Evolutionary conservation across 2,329 filamentous ascomycete genomes (phyloP).

Genomic region (Lachnellula subtilissima): DNA sequence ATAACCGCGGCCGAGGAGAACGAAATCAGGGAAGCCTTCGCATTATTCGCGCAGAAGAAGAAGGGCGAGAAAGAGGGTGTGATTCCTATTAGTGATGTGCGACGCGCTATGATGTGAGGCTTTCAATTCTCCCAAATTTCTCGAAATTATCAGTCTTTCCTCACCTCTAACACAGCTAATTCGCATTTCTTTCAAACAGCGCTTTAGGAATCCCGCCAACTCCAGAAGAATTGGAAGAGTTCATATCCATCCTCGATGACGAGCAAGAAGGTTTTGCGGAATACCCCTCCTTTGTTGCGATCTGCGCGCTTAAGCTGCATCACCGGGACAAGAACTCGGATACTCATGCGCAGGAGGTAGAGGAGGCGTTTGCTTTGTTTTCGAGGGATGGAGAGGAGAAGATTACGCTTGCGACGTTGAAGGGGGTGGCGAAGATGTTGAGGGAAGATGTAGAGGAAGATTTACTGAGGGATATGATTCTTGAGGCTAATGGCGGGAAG

Average conservation of each 20-base stretch:
- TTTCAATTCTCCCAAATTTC: conserved; percentile 21
- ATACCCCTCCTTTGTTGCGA: conserved; percentile 78
- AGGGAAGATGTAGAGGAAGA: conserved; percentile 83
- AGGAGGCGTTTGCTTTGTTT: conserved; percentile 79
- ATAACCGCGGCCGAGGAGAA: conserved; percentile 78
- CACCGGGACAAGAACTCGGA: conserved; percentile 46
- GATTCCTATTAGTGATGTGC: conserved; percentile 43
- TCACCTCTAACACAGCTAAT: background rate
- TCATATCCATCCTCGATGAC: conserved; percentile 78
- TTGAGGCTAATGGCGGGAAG: conserved; percentile 83
- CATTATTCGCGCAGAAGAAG: conserved; percentile 69
- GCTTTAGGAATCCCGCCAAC: conserved; percentile 74
- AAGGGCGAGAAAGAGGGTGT: conserved; percentile 65
- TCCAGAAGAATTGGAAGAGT: conserved; percentile 65
- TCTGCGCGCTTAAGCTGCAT: conserved; percentile 83
- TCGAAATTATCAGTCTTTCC: background rate
- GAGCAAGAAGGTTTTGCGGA: conserved; percentile 71
- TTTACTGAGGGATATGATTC: conserved; percentile 85
- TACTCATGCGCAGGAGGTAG: conserved; percentile 61
- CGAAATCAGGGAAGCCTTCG: conserved; percentile 88
- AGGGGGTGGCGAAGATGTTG: conserved; percentile 71
- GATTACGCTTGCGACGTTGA: conserved; percentile 78
- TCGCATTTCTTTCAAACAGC: conserved; percentile 39
- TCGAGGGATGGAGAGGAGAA: conserved; percentile 52
- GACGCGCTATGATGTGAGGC: conserved; percentile 63